Conservation (phyloP, 805 yeast species). For the Metschnikowia continentalis region DNA sequence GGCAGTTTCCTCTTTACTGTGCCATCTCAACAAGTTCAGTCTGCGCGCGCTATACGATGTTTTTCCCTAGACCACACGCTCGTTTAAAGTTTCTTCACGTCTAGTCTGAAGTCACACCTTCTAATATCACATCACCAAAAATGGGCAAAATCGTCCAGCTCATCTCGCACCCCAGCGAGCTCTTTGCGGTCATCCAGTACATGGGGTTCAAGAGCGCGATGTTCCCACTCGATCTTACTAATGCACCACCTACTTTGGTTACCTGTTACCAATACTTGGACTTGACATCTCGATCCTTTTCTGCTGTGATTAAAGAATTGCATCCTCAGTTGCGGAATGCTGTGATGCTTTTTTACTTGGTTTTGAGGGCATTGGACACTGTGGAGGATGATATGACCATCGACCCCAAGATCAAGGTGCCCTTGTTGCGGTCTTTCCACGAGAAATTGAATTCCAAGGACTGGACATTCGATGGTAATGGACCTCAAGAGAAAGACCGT, state of each 20-base stretch:
- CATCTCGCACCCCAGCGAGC: slow-evolving; percentile 65
- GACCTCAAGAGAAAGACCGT: slow-evolving; percentile 77
- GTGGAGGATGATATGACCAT: slow-evolving; percentile 94
- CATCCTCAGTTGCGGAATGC: slow-evolving; percentile 85
- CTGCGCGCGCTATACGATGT: slow-evolving; percentile 2
- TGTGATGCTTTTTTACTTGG: slow-evolving; percentile 77
- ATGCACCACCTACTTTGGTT: slow-evolving; percentile 29
- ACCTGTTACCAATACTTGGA: slow-evolving; percentile 67
- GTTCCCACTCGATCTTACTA: slow-evolving; percentile 44
- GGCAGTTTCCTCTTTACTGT: no score
- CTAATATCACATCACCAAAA: not conserved
- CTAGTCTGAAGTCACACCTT: not conserved
- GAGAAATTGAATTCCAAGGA: slow-evolving; percentile 56
- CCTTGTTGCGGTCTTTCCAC: slow-evolving; percentile 66
- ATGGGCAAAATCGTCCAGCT: slow-evolving; percentile 65
- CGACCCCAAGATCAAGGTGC: slow-evolving; percentile 65
- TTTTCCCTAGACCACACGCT: not conserved
- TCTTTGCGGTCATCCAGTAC: slow-evolving; percentile 63
- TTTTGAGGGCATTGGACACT: slow-evolving; percentile 89
- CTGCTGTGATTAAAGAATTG: slow-evolving; percentile 87
- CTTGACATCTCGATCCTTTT: slow-evolving; percentile 83
- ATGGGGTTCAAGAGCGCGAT: slow-evolving; percentile 47
- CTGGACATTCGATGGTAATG: slow-evolving; percentile 79
- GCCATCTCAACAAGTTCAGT: not conserved
- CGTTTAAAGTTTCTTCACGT: not conserved